Evolutionary conservation across 139 green algal species (phyloP), one percentile per base, ranked within the genome.

Genomic region (Chlorella sp.): DNA sequence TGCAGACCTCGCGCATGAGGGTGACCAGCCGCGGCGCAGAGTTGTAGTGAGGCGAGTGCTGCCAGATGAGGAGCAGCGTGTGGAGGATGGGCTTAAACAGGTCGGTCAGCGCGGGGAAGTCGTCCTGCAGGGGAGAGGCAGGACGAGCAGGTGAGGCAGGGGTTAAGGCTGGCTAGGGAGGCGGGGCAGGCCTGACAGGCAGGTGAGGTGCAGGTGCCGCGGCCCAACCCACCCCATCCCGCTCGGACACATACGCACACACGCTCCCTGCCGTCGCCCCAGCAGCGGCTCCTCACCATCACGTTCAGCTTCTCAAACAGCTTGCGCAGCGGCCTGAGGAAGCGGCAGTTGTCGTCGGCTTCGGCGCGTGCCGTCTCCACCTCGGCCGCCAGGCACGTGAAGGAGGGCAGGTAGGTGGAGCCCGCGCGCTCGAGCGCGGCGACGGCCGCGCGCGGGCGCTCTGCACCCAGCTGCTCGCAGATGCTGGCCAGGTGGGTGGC

Each of bases 21-120:
- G 93, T 91, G 12, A 95, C 92, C 59, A 97, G 85, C 41, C 92
- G 87, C 25, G 80, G 82, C 33, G 86, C 82, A 29, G 80, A 93
- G 82, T 92, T 94, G 87, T 95, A 97, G 80, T 91, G 87, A 40
- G 80, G 82, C 67, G 81, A 90, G 82, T 97, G 85, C 84, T 93
- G 94, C 93, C 93, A 98, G 51, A 98, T 93, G 35, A 98, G 88
- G 84, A 97, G 86, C 51, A 97, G 76, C 25, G 77, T 90, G 87
- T 98, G 93, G 72, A 97, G 88, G 66, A 96, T 83, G 15, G 93
- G 93, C 78, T 91, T 92, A 84, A 97, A 97, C 41, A 95, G 77
- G 66, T 89, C 86, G 41, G 84, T 61, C 62, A 90, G 64, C 58
- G 60, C 68, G 1, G 68, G 50, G 14, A 74, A 74, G 27, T 74